phyloP scores from a whole-genome alignment of 192 early-diverging fungal genomes.

The Pilaira anomala region DNA sequence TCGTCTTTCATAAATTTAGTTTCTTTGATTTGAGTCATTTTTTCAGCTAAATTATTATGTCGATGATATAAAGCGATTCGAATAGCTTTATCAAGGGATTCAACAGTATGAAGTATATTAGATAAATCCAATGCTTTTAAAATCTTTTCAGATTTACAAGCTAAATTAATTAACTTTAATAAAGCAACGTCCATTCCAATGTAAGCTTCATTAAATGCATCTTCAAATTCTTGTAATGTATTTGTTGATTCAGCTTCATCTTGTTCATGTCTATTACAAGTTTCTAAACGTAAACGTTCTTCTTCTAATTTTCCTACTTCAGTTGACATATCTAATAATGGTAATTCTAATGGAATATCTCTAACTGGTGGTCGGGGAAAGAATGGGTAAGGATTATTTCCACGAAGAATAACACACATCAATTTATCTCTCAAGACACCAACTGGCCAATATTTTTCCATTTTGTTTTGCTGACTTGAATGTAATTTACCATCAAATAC shows the following conservation, averaged over 20 bases:
- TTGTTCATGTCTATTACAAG: constrained; percentile 55
- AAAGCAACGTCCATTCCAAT: constrained; percentile 79
- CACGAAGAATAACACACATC: constrained; percentile 70
- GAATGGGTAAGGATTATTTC: constrained; percentile 52
- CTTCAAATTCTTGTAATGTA: constrained; percentile 28
- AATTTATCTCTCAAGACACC: constrained; percentile 68
- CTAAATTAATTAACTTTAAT: constrained; percentile 70
- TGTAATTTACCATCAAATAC: constrained; percentile 62
- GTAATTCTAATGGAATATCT: constrained; percentile 64
- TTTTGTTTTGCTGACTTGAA: constrained; percentile 34
- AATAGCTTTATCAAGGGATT: constrained; percentile 78
- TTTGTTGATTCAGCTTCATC: constrained; percentile 51
- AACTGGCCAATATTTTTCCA: constrained; percentile 83
- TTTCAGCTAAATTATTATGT: constrained; percentile 70
- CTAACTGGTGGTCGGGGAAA: constrained; percentile 70
- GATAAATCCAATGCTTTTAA: constrained; percentile 82
- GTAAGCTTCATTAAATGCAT: constrained; percentile 48
- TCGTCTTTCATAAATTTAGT: not conserved
- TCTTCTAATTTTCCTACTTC: constrained; percentile 38
- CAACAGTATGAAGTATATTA: constrained; percentile 53
- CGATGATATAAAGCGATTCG: constrained; percentile 75
- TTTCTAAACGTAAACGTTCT: constrained; percentile 43
- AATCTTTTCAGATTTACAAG: constrained; percentile 74
- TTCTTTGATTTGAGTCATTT: constrained; percentile 53
- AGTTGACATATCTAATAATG: constrained; percentile 56